These are phyloP conservation scores for Geopyxis carbonaria DNA, from an alignment of 495 filamentous ascomycete species.

Conservation along the genomic window DNA sequence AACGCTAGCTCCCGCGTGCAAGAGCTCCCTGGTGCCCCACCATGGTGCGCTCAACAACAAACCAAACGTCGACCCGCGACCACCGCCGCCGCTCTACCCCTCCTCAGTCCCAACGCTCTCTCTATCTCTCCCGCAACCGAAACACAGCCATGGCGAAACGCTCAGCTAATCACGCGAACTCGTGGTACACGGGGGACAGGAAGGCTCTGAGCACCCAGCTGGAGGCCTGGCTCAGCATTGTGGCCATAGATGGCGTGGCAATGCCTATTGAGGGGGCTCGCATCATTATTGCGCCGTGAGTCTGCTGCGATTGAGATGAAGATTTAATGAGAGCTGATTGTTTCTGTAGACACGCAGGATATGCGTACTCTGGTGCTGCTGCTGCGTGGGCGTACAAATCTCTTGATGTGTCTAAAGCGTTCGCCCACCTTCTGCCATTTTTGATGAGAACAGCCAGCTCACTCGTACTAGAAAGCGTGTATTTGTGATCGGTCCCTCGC, in stretches of 20 bases:
- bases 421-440: conserved; percentile 2
- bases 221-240: conserved; percentile 57
- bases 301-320: neutral
- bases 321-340: neutral
- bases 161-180: conserved; percentile 50
- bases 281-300: conserved; percentile 92
- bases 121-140: too few species aligned
- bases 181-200: conserved; percentile 64
- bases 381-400: conserved; percentile 91
- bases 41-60: too few species aligned
- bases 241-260: conserved; percentile 37
- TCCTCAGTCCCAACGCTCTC: too few species aligned
- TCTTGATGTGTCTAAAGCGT: conserved; percentile 70
- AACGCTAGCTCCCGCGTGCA: too few species aligned
- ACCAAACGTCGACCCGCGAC: too few species aligned
- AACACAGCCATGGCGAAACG: conserved; percentile 46
- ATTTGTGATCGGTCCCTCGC: conserved; percentile 87
- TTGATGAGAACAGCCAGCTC: neutral
- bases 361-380: conserved; percentile 83
- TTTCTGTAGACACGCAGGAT: conserved; percentile 67
- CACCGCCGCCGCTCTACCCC: too few species aligned
- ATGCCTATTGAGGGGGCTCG: conserved; percentile 63
- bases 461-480: conserved; percentile 50
- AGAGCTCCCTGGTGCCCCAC: too few species aligned
- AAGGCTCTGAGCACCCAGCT: conserved; percentile 50